A percentile compares a stretch with the other conserved stretches of the same genome.
phyloP scores from a whole-genome alignment of 768 basidiomycete genomes.

The Psilocybe azurescens region DNA sequence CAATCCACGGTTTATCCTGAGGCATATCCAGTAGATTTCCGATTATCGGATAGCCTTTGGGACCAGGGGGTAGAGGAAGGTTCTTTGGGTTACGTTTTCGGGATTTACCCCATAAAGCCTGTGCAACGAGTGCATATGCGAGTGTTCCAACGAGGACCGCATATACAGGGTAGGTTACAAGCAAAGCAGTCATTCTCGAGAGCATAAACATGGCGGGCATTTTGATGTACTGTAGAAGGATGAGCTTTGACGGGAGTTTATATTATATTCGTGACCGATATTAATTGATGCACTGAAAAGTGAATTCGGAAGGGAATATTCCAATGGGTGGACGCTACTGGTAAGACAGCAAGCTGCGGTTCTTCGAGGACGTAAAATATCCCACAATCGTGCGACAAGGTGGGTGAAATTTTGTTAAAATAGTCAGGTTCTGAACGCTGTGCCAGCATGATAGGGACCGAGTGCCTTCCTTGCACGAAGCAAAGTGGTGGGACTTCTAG shows the following conservation, averaged over 20 bases:
- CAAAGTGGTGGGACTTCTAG: no score
- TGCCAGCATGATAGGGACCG: not conserved
- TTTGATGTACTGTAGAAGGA: no score
- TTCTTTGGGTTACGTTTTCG: not conserved
- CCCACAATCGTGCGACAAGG: not conserved
- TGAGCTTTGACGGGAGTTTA: no score
- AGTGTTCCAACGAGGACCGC: not conserved
- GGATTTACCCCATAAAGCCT: not conserved
- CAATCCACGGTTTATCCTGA: conserved; percentile 9
- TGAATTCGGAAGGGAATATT: no score
- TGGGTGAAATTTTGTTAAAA: not conserved
- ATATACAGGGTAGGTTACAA: not conserved
- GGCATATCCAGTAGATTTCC: conserved; percentile 14
- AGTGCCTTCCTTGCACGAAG: not conserved
- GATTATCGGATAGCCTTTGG: conserved; percentile 4
- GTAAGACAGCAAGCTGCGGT: not conserved
- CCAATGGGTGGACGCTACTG: no score
- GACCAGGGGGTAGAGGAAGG: conserved; percentile 3
- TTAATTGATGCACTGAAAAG: no score
- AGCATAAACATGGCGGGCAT: not conserved
- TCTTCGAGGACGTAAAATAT: not conserved
- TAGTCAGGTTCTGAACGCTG: not conserved
- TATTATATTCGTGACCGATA: no score
- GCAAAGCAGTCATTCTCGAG: not conserved
- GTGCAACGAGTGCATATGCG: not conserved